Evolutionary conservation across 2,329 filamentous ascomycete genomes (phyloP).

Genomic region (Aspergillus novofumigatus): DNA sequence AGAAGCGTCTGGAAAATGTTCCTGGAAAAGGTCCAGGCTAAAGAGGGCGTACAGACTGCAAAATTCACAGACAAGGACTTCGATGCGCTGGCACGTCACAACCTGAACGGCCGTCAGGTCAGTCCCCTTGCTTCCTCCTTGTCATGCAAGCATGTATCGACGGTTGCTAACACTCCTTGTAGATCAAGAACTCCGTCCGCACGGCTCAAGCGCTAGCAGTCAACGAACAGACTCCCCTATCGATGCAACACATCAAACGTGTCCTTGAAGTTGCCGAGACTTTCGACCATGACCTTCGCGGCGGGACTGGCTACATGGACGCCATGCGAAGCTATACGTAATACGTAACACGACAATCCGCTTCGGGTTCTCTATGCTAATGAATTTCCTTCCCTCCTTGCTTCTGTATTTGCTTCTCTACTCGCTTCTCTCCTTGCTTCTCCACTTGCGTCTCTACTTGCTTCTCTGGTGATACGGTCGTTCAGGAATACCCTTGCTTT

Average conservation of each 20-base stretch:
- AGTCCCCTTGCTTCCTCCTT: conserved; percentile 12
- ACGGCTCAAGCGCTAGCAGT: conserved; percentile 79
- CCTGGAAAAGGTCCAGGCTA: conserved; percentile 64
- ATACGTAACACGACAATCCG: conserved; percentile 24
- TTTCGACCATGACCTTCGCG: conserved; percentile 79
- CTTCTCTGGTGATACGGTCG: neutral
- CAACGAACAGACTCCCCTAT: conserved; percentile 65
- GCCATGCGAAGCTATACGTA: conserved; percentile 73
- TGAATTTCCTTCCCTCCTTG: conserved; percentile 1
- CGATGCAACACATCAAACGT: conserved; percentile 74
- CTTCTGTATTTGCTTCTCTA: neutral
- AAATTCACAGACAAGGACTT: conserved; percentile 59
- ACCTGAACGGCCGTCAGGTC: conserved; percentile 65
- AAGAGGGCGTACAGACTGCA: conserved; percentile 54
- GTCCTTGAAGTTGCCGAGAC: conserved; percentile 80
- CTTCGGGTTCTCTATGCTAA: neutral
- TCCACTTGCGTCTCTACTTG: neutral
- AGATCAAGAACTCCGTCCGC: conserved; percentile 86
- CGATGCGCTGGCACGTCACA: conserved; percentile 61
- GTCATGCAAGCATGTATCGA: neutral
- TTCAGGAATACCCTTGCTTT: neutral
- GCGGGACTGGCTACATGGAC: conserved; percentile 73
- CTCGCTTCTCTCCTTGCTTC: neutral
- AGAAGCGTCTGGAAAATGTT: conserved; percentile 81
- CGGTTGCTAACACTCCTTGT: conserved; percentile 16